phyloP scores from a whole-genome alignment of 352 stramenopile species.

The Globisporangium alternatum region DNA sequence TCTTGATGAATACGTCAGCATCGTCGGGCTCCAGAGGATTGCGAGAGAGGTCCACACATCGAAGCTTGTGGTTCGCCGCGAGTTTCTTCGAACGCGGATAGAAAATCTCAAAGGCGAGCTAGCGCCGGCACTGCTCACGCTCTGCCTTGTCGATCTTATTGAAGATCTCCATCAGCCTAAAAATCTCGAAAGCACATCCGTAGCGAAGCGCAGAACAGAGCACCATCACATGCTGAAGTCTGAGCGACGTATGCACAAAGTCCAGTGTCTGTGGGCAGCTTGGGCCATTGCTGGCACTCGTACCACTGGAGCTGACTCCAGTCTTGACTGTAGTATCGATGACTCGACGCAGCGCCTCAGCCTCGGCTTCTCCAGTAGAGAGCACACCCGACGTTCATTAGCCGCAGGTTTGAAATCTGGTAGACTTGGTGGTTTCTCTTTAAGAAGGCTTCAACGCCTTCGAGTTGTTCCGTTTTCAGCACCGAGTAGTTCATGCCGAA shows the following conservation, averaged over 20 bases:
- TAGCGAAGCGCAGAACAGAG: slow-evolving; percentile 7
- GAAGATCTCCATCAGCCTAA: not conserved
- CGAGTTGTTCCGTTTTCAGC: not conserved
- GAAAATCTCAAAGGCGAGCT: slow-evolving; percentile 13
- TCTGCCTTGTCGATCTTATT: not conserved
- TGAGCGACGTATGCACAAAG: not conserved
- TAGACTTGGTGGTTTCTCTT: not conserved
- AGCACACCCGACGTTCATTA: not conserved
- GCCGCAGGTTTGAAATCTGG: not conserved
- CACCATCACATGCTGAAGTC: not conserved
- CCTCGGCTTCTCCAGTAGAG: not conserved
- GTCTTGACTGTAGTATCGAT: not conserved
- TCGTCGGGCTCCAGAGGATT: not conserved
- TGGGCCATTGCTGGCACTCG: not conserved
- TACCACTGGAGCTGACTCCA: not conserved
- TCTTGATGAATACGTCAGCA: not conserved
- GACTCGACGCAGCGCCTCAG: not conserved
- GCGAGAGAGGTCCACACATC: not conserved
- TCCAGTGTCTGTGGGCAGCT: not conserved
- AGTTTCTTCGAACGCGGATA: slow-evolving; percentile 5
- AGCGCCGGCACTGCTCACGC: slow-evolving; percentile 5
- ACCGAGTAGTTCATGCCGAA: not conserved
- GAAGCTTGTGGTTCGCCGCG: not conserved
- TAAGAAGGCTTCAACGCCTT: not conserved
- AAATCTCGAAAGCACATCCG: not conserved